Evolutionary conservation across 2,329 filamentous ascomycete genomes (phyloP), one percentile per base, ranked within the genome.

Genomic region (Amesomyces nigricolor): DNA sequence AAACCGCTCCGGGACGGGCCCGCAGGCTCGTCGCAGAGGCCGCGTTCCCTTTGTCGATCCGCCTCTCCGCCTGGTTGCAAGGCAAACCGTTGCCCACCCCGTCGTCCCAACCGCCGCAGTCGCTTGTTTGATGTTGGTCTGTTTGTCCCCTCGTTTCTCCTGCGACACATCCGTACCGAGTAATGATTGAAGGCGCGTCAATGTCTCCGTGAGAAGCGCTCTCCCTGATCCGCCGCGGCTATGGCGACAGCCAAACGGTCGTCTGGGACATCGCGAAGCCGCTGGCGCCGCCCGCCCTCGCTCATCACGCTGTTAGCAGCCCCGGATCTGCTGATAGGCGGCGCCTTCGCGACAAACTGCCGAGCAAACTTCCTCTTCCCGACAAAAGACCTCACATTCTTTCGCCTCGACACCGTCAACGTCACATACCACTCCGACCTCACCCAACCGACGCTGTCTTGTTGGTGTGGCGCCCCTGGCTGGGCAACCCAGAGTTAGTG

Each of bases 351-450:
- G 47, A 51, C 59, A 50, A 49, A 47, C 37, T 62, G 61, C 49
- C 54, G 44, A 46, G 59, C 57, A 29, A 8, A 38, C 58, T 37
- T 63, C 46, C 38, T 54, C 8, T 61, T 50, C 47, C 60, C 64
- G 14, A 54, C 58, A 1, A 29, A 52, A 5, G 52, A 37, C 9
- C 47, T 57, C 32, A 50, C 17, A 9, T 58, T 65, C 47, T 53
- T 54, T 51, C 46, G 56, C 30, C 60, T 57, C 53, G 63, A 67
- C 51, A 61, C 60, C 48, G 46, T 66, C 58, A 61, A 59, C 57
- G 57, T 66, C 52, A 62, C 62, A 2, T 67, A 64, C 53, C 52
- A 35, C 22, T 64, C 64, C 13, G 52, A 38, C 42, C 59, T 62
- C 45, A 37, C 58, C 13, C 57, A 61, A 32, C 62, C 62, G 9